These are phyloP conservation scores for Jamesozyma spencerorum DNA, from an alignment of 805 yeast genomes.

Conservation along the genomic window DNA sequence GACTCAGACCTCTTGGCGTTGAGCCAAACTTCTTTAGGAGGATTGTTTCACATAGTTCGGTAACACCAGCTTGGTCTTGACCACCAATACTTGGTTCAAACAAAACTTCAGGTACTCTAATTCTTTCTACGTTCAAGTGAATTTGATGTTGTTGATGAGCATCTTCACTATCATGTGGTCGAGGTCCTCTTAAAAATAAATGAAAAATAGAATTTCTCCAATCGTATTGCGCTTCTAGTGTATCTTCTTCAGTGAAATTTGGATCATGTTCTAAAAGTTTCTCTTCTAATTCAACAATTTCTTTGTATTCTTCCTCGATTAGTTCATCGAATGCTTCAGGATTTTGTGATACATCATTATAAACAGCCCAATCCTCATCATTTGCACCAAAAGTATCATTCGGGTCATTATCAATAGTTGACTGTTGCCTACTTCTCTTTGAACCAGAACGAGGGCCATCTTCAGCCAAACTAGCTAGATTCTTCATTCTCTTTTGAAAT, in stretches of 20 bases:
- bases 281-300: slow-evolving; percentile 56
- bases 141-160: slow-evolving; percentile 84
- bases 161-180: slow-evolving; percentile 72
- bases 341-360: slow-evolving; percentile 68
- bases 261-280: slow-evolving; percentile 78
- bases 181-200: slow-evolving; percentile 81
- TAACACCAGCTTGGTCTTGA: slow-evolving; percentile 88
- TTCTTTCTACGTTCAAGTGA: slow-evolving; percentile 83
- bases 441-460: slow-evolving; percentile 36
- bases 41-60: slow-evolving; percentile 64
- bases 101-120: slow-evolving; percentile 82
- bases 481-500: slow-evolving; percentile 87
- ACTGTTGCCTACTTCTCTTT: slow-evolving; percentile 45
- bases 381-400: slow-evolving; percentile 91
- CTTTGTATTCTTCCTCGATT: slow-evolving; percentile 62
- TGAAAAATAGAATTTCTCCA: slow-evolving; percentile 79
- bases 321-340: slow-evolving; percentile 61
- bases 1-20: slow-evolving; percentile 36
- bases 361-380: slow-evolving; percentile 92
- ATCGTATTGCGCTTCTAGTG: slow-evolving; percentile 70
- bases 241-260: slow-evolving; percentile 74
- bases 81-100: slow-evolving; percentile 94
- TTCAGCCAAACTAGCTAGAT: slow-evolving; percentile 80
- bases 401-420: slow-evolving; percentile 80
- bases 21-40: slow-evolving; percentile 55